These are phyloP conservation scores for Danielia reshetovae DNA, from an alignment of 805 yeast genomes.

Conservation along the genomic window DNA sequence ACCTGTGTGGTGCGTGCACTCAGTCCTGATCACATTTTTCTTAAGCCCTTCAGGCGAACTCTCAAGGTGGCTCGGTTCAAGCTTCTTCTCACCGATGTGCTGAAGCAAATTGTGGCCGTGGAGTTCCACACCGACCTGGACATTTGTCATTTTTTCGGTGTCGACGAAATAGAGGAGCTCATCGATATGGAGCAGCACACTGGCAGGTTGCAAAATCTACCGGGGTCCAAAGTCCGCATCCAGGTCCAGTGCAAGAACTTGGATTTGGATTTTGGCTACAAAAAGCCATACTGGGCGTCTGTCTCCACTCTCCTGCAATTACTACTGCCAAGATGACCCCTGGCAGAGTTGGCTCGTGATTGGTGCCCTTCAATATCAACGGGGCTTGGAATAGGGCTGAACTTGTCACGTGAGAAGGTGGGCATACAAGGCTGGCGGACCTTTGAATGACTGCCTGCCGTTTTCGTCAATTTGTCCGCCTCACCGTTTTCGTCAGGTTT, in stretches of 20 bases:
- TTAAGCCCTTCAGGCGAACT: conserved; percentile 14
- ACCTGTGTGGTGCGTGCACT: conserved; percentile 1
- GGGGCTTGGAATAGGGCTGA: too few species aligned
- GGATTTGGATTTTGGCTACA: conserved; percentile 3
- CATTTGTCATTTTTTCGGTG: conserved; percentile 11
- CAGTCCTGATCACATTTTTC: conserved; percentile 9
- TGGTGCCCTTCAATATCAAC: too few species aligned
- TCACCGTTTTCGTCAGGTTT: too few species aligned
- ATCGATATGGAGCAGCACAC: conserved; percentile 5
- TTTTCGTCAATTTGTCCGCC: too few species aligned
- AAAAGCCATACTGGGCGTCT: conserved; percentile 10
- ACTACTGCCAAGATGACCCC: too few species aligned
- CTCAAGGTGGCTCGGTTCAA: conserved; percentile 11
- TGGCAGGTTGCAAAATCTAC: not conserved
- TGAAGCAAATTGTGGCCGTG: not conserved
- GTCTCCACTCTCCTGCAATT: conserved; percentile 4
- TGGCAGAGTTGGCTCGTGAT: too few species aligned
- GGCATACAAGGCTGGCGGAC: conserved; percentile 9
- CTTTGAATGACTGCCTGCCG: too few species aligned
- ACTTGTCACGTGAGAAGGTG: too few species aligned
- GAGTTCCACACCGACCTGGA: conserved; percentile 11
- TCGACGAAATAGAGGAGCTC: conserved; percentile 14
- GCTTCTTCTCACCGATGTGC: conserved; percentile 4
- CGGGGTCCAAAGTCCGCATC: conserved; percentile 2
- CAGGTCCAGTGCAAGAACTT: conserved; percentile 1